Evolutionary conservation across 768 basidiomycete species (phyloP).

Genomic region (Termitomyces sp.): DNA sequence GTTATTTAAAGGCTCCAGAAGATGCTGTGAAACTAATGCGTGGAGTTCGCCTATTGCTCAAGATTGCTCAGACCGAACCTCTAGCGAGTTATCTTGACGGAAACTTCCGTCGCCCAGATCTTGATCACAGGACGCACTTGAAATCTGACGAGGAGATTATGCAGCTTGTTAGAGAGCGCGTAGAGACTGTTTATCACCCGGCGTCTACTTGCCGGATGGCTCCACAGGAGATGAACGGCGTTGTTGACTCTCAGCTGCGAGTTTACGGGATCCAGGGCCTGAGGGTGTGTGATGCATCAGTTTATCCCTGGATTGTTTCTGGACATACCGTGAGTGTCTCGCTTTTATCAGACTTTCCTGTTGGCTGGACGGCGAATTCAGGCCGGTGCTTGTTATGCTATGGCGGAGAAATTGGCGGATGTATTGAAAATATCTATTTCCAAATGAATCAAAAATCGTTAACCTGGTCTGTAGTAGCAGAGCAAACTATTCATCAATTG

Average conservation of each 20-base stretch:
- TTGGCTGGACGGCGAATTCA: neutral
- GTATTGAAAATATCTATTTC: constrained; percentile 7
- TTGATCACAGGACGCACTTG: constrained; percentile 29
- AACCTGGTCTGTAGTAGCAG: too few relatives aligned
- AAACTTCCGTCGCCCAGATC: constrained; percentile 20
- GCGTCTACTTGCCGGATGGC: constrained; percentile 41
- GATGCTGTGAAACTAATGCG: constrained; percentile 34
- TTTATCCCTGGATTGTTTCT: constrained; percentile 34
- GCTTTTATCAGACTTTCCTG: neutral
- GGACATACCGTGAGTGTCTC: constrained; percentile 29
- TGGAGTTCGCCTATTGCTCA: constrained; percentile 27
- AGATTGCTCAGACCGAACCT: constrained; percentile 29
- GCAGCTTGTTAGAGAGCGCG: constrained; percentile 30
- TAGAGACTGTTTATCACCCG: constrained; percentile 43
- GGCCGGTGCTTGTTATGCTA: constrained; percentile 13
- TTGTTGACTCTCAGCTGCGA: constrained; percentile 36
- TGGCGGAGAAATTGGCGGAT: constrained; percentile 13
- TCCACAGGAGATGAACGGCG: constrained; percentile 30
- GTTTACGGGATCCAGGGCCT: constrained; percentile 39
- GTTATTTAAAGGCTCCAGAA: constrained; percentile 31
- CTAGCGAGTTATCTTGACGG: constrained; percentile 26
- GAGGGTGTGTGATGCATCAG: constrained; percentile 36
- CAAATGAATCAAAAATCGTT: neutral
- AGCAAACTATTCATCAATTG: too few relatives aligned
- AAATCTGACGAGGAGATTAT: constrained; percentile 33